Percentiles rank a stretch among this genome's conserved stretches.
Evolutionary conservation across 441 rosid species (phyloP).

Genomic region (Syzygium malaccense): DNA sequence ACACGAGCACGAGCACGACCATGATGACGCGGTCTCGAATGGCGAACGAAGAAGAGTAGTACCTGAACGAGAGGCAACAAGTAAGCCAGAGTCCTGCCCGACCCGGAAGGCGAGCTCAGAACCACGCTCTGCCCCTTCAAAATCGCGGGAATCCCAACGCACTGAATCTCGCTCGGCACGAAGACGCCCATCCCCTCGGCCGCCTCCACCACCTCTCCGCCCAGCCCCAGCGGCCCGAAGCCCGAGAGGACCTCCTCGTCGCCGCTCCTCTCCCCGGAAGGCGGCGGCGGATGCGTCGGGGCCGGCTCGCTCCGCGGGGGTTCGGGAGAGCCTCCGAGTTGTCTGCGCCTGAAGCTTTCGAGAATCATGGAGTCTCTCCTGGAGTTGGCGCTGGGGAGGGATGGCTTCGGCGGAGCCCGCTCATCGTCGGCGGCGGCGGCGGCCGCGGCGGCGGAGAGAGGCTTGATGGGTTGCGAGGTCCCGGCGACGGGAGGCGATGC

Average conservation of each 20-base stretch:
- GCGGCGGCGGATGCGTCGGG: not conserved
- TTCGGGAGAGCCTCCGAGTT: constrained; percentile 16
- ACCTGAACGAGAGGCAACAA: constrained; percentile 36
- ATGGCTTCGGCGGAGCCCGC: not conserved
- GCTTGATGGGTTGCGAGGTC: not conserved
- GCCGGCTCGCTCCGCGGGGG: not conserved
- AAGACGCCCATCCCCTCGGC: constrained; percentile 17
- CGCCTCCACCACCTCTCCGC: constrained; percentile 14
- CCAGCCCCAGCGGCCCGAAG: constrained; percentile 27
- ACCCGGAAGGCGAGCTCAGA: constrained; percentile 19
- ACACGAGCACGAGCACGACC: not conserved
- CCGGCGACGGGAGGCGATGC: not conserved
- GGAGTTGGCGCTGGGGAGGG: not conserved
- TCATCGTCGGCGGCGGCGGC: not conserved
- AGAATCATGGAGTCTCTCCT: constrained; percentile 22
- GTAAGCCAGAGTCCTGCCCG: constrained; percentile 26
- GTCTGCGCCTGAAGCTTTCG: constrained; percentile 30
- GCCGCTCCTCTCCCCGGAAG: not conserved
- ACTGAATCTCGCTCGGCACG: constrained; percentile 30
- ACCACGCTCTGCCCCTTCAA: constrained; percentile 21
- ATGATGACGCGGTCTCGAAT: not conserved
- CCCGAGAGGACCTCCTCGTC: constrained; percentile 19
- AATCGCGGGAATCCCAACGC: constrained; percentile 26
- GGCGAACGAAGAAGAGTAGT: not conserved
- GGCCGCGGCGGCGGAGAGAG: not conserved